Percentiles rank a stretch among this genome's conserved stretches.
Evolutionary conservation across 179 eudicot species (phyloP).

Genomic region (Beta macrorhiza): DNA sequence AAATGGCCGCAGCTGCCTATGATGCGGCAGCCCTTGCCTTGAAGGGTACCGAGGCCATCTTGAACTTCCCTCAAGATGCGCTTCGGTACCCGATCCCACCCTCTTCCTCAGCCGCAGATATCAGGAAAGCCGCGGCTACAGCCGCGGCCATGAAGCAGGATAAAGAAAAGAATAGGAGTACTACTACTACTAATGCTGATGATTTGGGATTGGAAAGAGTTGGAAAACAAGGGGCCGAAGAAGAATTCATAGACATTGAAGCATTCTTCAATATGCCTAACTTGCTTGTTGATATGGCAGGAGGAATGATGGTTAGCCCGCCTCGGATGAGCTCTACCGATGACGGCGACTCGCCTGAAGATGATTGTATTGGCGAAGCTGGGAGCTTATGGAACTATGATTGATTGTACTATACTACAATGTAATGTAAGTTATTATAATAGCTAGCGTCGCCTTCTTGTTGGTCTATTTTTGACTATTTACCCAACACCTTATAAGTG

Average conservation of each 20-base stretch:
- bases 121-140: slow-evolving; percentile 48
- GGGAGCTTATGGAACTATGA: slow-evolving; percentile 35
- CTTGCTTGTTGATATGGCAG: slow-evolving; percentile 38
- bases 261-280: slow-evolving; percentile 30
- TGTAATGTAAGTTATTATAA: neutral
- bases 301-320: slow-evolving; percentile 36
- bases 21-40: slow-evolving; percentile 77
- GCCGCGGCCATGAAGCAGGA: slow-evolving; percentile 51
- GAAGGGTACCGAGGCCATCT: slow-evolving; percentile 45
- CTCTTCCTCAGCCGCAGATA: slow-evolving; percentile 46
- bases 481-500: neutral
- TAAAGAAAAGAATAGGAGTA: neutral
- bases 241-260: slow-evolving; percentile 33
- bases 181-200: neutral
- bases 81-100: slow-evolving; percentile 51
- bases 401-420: neutral
- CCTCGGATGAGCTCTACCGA: slow-evolving; percentile 21
- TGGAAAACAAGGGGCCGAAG: neutral
- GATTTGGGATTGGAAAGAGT: neutral
- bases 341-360: slow-evolving; percentile 9
- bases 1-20: slow-evolving; percentile 81
- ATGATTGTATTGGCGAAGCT: neutral
- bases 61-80: slow-evolving; percentile 59
- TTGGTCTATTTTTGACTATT: neutral
- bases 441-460: neutral